A percentile compares a stretch with the other conserved stretches of the same genome.
These are phyloP conservation scores for Fusarium udum DNA, from an alignment of 2,329 filamentous ascomycete species.

Conservation along the genomic window DNA sequence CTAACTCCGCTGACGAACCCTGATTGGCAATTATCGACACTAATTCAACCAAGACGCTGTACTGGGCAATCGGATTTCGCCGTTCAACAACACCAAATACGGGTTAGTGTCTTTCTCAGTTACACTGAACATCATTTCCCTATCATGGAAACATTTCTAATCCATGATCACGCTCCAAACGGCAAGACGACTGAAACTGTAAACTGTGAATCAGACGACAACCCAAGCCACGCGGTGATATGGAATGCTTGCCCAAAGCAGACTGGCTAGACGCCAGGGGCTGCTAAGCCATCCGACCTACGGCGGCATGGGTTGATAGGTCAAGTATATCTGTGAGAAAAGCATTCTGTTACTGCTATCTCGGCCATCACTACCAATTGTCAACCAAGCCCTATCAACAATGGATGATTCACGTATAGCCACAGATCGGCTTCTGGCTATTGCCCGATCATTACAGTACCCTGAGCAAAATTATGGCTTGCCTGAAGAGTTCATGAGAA, in stretches of 20 bases:
- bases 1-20: neutral
- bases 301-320: neutral
- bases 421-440: neutral
- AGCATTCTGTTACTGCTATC: neutral
- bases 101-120: neutral
- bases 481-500: neutral
- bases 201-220: neutral
- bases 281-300: neutral
- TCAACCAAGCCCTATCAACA: fast-evolving
- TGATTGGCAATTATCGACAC: neutral
- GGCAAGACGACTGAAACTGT: fast-evolving
- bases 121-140: neutral
- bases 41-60: too few relatives aligned
- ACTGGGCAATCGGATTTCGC: neutral
- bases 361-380: too few relatives aligned
- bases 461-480: neutral
- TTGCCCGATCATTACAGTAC: neutral
- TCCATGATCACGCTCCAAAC: fast-evolving
- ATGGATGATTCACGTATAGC: neutral
- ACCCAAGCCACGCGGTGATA: fast-evolving
- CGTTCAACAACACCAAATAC: neutral
- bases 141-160: neutral
- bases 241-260: neutral
- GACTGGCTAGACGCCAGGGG: neutral
- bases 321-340: neutral